Evolutionary conservation across 768 basidiomycete species (phyloP).

Genomic region (Xerocomellus intermedius): DNA sequence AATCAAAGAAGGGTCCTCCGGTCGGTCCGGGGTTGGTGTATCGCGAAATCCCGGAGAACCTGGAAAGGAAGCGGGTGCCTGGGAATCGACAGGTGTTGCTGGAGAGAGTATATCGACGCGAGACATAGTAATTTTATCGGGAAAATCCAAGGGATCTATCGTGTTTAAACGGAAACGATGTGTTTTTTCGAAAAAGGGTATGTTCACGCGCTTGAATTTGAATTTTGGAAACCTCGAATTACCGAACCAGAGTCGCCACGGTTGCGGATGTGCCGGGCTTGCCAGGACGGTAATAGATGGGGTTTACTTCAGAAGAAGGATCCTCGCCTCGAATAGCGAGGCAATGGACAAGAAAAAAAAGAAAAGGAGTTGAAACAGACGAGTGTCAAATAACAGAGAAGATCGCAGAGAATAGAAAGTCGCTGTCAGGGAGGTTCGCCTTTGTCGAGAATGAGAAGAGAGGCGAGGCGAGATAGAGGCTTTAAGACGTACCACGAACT

Average conservation of each 20-base stretch:
- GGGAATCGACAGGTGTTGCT: slow-evolving; percentile 27
- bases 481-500: slow-evolving; percentile 58
- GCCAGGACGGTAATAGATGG: slow-evolving; percentile 49
- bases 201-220: slow-evolving; percentile 23
- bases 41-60: slow-evolving; percentile 24
- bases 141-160: slow-evolving; percentile 19
- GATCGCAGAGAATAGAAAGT: slow-evolving; percentile 5
- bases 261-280: slow-evolving; percentile 60
- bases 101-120: slow-evolving; percentile 50
- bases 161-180: slow-evolving; percentile 26
- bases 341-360: slow-evolving; percentile 47
- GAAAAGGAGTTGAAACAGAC: background rate
- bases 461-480: slow-evolving; percentile 1
- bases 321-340: slow-evolving; percentile 76
- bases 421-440: slow-evolving; percentile 79
- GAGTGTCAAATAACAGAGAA: slow-evolving; percentile 9
- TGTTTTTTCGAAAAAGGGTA: slow-evolving; percentile 26
- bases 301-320: slow-evolving; percentile 54
- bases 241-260: slow-evolving; percentile 79
- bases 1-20: slow-evolving; percentile 10
- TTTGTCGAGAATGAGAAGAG: slow-evolving; percentile 33
- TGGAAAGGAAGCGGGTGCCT: slow-evolving; percentile 32
- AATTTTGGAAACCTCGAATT: slow-evolving; percentile 45
- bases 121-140: slow-evolving; percentile 48
- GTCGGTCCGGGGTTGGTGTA: slow-evolving; percentile 16